Base-by-base conservation (phyloP, 2,329 filamentous ascomycete genomes). In the Diaporthe sp. region DNA sequence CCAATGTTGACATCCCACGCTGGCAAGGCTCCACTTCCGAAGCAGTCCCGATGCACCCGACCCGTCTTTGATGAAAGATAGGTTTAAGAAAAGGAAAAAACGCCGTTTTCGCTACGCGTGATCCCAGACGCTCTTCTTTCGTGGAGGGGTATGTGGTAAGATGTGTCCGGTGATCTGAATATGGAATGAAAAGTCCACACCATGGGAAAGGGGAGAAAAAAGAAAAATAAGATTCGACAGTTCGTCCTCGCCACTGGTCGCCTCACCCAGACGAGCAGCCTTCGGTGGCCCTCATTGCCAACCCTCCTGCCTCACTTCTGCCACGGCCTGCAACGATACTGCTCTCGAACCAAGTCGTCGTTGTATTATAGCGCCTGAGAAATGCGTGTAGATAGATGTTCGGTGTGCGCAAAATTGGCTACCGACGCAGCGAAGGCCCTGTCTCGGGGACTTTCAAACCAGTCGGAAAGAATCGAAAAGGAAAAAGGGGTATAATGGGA, bases 81-180 rank as follows among this genome's bases (percentile, higher is more conserved):
- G 42, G 40, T n/a, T 28, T 35, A 30, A 17, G 28, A 61, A 28
- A 38, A 58, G 10, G n/a, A 19, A 38, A 40, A n/a, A 72, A 64
- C 69, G 57, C 69, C 69, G 47, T 54, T 72, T 52, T 72, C 69
- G 40, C 57, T 54, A 54, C 57, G 54, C 33, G 25, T 72, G 69
- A 33, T 54, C 69, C 35, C 45, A 42, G 69, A 45, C 28, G 69
- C 35, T 54, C 57, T 72, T 54, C 33, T 64, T 13, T 33, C 12
- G 17, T 35, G 40, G n/a, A 30, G 22, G 38, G 57, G 35, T 64
- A 64, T 40, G 64, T 52, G 64, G 33, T 67, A 40, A n/a, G n/a
- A 72, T 45, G 38, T 54, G 57, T 52, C 45, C 33, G 45, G 45
- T 42, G 30, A 64, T 72, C 45, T 54, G 40, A 52, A 64, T 25